Percentiles rank a stretch among this genome's conserved stretches.
Conservation (phyloP, 1,284 basidiomycete species). For the Nidula niveotomentosa region DNA sequence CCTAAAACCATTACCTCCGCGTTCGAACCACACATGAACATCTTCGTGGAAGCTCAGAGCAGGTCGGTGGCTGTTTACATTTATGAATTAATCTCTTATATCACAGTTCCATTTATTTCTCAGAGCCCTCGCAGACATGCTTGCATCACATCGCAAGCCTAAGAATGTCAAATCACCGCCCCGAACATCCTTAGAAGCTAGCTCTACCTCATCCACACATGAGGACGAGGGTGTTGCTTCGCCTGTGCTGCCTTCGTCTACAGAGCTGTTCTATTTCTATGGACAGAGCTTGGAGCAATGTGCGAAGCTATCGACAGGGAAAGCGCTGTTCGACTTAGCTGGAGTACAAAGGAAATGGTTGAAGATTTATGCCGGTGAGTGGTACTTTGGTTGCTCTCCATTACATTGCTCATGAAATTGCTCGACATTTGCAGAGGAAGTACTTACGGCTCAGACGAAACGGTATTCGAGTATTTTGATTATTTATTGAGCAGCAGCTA, state of each 20-base stretch:
- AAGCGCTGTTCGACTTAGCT: conserved; percentile 79
- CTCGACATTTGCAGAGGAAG: conserved; percentile 62
- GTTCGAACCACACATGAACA: conserved; percentile 89
- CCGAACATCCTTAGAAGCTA: conserved; percentile 69
- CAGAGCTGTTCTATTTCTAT: conserved; percentile 97
- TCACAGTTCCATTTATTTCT: not conserved
- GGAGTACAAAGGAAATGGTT: conserved; percentile 92
- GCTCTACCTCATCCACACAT: conserved; percentile 33
- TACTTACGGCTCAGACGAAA: conserved; percentile 74
- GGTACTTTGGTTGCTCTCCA: conserved; percentile 2
- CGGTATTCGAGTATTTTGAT: conserved; percentile 36
- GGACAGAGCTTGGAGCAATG: conserved; percentile 95
- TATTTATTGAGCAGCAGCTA: conserved; percentile 19
- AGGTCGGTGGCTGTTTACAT: conserved; percentile 48
- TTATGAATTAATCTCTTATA: not conserved
- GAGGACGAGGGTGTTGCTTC: conserved; percentile 48
- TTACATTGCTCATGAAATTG: not conserved
- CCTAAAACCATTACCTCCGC: conserved; percentile 77
- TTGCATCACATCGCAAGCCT: conserved; percentile 72
- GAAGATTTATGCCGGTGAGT: conserved; percentile 84
- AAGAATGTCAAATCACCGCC: conserved; percentile 39
- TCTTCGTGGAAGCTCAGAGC: conserved; percentile 97
- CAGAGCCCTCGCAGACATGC: conserved; percentile 80
- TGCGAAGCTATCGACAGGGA: conserved; percentile 80
- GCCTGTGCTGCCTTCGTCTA: conserved; percentile 87